Base-by-base conservation (phyloP, 331 rosid genomes). In the Quercus phellos region DNA sequence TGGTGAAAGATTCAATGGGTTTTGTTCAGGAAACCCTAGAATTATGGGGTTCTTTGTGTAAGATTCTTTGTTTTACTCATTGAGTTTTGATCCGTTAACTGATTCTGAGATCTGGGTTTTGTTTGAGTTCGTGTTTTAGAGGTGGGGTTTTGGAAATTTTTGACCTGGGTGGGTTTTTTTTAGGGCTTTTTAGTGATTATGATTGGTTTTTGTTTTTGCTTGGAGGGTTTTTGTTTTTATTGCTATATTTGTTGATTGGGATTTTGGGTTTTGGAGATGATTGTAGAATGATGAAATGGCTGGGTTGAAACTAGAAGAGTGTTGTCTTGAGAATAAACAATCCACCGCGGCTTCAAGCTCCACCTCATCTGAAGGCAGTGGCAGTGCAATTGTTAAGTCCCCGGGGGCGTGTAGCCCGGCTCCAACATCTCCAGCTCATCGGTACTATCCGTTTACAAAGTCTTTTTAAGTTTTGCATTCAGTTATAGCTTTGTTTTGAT, bases 271-370 rank as follows among this genome's bases (percentile, higher is more conserved):
- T 85, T 86, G 80, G 84, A 76, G 87, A 79, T 88, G 85, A 50
- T 82, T 81, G 72, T 70, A 81, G 84, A 84, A 83, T 82, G 87
- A 71, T 77, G 71, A 63, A 38, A 91, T 91, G 96, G 87, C 80
- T 61, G 97, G 80, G 76, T 77, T 66, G 80, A 90, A 90, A 81
- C 77, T 82, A 22, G 98, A 94, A 82, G 97, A 90, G 87, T 83
- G 87, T 79, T 91, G 98, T 86, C 87, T 80, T 72, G 99, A 91
- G 93, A 95, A 95, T 89, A 95, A 93, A 77, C 97, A 93, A 85
- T 82, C 93, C 17, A 87, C 90, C 21, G 93, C 91, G 70, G 94
- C 94, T 56, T 87, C 97, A 13, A 86, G 93, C 87, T 95, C 97
- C 26, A 90, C 98, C 79, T 83, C 82, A 2, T 95, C 97, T 24